phyloP scores from a whole-genome alignment of 2,329 filamentous ascomycete species.

The Fusarium sulawesiense region DNA sequence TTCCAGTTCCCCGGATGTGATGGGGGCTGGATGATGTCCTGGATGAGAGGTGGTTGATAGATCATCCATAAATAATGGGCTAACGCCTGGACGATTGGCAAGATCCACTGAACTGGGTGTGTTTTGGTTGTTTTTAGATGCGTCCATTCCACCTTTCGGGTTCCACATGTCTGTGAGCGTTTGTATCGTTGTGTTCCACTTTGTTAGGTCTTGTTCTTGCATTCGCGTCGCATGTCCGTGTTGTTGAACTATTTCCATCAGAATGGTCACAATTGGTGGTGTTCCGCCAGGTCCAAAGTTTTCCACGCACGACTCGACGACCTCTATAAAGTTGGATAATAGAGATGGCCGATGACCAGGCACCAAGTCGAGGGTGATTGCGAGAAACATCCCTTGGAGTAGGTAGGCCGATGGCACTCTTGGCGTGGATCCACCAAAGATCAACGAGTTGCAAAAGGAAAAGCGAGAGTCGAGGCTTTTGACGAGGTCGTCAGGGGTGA shows the following conservation, averaged over 20 bases:
- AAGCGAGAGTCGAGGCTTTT: constrained; percentile 51
- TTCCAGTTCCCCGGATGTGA: constrained; percentile 40
- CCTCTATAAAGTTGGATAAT: constrained; percentile 52
- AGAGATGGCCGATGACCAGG: constrained; percentile 51
- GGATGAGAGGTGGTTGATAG: constrained; percentile 46
- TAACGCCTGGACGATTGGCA: constrained; percentile 23
- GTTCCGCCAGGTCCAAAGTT: constrained; percentile 51
- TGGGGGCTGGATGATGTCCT: constrained; percentile 38
- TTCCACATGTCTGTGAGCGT: constrained; percentile 47
- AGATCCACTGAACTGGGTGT: constrained; percentile 35
- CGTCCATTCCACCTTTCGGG: constrained; percentile 20
- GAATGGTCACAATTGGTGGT: constrained; percentile 50
- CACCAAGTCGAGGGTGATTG: constrained; percentile 51
- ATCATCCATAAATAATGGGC: constrained; percentile 44
- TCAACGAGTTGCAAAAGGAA: constrained; percentile 54
- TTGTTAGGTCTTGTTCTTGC: constrained; percentile 49
- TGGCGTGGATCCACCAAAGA: constrained; percentile 51
- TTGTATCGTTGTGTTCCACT: constrained; percentile 48
- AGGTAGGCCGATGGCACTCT: constrained; percentile 52
- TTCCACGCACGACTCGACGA: constrained; percentile 49
- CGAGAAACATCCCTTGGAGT: constrained; percentile 53
- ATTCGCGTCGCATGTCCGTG: constrained; percentile 48
- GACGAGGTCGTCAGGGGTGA: constrained; percentile 48
- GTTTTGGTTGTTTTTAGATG: constrained; percentile 39
- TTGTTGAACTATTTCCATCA: constrained; percentile 52